These are phyloP conservation scores for Psophocarpus tetragonolobus DNA, from an alignment of 306 rosid genomes.

Conservation along the genomic window DNA sequence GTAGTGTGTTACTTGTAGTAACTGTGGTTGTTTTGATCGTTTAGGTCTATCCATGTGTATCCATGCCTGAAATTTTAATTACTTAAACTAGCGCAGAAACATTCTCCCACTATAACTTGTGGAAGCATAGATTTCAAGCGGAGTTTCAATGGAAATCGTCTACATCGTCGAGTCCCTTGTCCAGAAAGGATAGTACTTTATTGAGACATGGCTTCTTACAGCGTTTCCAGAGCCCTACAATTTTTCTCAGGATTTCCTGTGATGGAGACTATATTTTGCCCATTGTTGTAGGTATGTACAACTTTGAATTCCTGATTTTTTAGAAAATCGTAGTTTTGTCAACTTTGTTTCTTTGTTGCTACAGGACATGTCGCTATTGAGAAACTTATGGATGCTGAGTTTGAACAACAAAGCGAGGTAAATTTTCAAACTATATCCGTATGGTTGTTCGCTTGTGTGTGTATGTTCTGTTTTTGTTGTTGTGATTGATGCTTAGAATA, in stretches of 20 bases:
- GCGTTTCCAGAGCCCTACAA: constrained; percentile 82
- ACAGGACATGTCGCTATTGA: constrained; percentile 82
- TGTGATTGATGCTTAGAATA: background rate
- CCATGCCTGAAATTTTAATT: constrained; percentile 49
- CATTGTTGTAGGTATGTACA: constrained; percentile 78
- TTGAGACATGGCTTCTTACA: constrained; percentile 58
- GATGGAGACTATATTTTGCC: constrained; percentile 91
- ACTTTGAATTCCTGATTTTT: constrained; percentile 24
- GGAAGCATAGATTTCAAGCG: constrained; percentile 60
- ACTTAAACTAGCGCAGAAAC: constrained; percentile 79
- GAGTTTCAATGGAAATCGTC: constrained; percentile 52
- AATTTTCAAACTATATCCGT: background rate
- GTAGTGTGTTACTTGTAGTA: constrained; percentile 38
- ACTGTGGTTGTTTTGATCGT: constrained; percentile 43
- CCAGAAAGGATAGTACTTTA: constrained; percentile 36
- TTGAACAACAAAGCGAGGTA: constrained; percentile 67
- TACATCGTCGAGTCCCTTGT: constrained; percentile 40
- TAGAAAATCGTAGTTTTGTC: background rate
- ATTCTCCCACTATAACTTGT: constrained; percentile 66
- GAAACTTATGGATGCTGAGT: constrained; percentile 63
- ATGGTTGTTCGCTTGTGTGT: background rate
- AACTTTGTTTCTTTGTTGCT: constrained; percentile 31
- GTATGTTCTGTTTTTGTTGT: background rate
- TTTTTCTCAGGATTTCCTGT: constrained; percentile 92
- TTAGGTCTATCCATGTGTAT: constrained; percentile 50